Evolutionary conservation across 139 green algal species (phyloP).

Genomic region (Limnomonas spitsbergensis): DNA sequence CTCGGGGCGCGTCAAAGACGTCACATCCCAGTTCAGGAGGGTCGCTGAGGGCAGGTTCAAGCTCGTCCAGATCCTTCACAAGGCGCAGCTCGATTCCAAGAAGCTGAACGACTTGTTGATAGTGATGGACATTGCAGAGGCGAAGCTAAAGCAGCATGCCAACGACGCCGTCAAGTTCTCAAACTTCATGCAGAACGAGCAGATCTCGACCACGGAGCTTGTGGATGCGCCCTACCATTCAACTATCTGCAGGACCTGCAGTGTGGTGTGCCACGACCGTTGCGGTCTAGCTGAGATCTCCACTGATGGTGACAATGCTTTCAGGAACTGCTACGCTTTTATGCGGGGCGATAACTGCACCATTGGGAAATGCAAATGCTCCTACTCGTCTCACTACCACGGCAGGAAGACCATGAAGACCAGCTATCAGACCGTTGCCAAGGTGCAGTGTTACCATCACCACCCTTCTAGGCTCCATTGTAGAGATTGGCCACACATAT

Average conservation of each 20-base stretch:
- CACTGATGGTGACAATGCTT: too few species aligned
- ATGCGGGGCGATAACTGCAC: too few species aligned
- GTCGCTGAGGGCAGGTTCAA: neutral
- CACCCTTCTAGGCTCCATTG: too few species aligned
- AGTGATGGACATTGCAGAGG: neutral
- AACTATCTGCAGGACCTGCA: neutral
- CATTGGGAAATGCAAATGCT: too few species aligned
- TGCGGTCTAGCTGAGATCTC: too few species aligned
- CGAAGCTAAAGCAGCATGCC: neutral
- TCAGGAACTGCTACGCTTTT: too few species aligned
- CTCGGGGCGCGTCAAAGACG: too few species aligned
- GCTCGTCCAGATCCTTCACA: neutral
- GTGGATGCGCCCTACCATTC: neutral
- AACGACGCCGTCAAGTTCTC: neutral
- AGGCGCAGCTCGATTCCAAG: neutral
- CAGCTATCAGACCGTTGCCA: too few species aligned
- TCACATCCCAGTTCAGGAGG: neutral
- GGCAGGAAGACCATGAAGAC: too few species aligned
- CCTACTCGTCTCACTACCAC: too few species aligned
- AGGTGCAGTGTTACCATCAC: too few species aligned
- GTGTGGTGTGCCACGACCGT: neutral
- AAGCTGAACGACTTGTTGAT: neutral
- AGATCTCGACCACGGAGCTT: conserved; percentile 1
- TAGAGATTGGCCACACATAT: too few species aligned
- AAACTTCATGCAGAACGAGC: neutral